Conservation (phyloP, 176 grass and related monocot species). For the Zoysia japonica region DNA sequence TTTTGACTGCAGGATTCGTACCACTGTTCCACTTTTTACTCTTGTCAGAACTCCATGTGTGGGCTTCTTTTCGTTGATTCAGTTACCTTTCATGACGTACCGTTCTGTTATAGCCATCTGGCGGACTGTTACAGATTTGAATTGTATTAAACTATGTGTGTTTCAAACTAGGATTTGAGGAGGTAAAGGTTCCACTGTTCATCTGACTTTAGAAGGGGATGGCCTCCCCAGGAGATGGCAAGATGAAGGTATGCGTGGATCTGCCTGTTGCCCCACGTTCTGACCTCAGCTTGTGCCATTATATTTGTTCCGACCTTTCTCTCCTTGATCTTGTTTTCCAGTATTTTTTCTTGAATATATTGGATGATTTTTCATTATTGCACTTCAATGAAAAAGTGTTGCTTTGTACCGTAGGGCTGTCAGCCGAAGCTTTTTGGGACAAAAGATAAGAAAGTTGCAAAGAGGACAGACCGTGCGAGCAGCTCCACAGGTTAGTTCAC, state of each 20-base stretch:
- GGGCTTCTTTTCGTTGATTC: background rate
- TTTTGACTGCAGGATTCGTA: background rate
- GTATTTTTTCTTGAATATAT: background rate
- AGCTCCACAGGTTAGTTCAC: constrained; percentile 47
- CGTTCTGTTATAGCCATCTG: background rate
- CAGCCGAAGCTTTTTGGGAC: constrained; percentile 56
- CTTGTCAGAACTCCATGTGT: constrained; percentile 1
- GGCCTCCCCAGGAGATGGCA: constrained; percentile 57
- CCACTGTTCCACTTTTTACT: background rate
- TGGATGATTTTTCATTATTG: background rate
- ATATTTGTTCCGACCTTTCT: background rate
- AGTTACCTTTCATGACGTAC: background rate
- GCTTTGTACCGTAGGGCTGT: constrained; percentile 51
- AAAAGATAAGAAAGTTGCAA: constrained; percentile 68
- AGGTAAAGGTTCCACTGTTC: background rate
- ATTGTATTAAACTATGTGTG: constrained; percentile 10
- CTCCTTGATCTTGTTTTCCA: background rate
- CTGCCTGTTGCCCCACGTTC: background rate
- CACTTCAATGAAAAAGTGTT: constrained; percentile 33
- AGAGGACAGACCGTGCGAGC: constrained; percentile 54
- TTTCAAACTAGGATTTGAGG: constrained; percentile 22
- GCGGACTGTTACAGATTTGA: constrained; percentile 9
- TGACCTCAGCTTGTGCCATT: constrained; percentile 12
- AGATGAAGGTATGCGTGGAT: constrained; percentile 61
- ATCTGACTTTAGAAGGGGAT: constrained; percentile 34